Conservation (phyloP, 208 protist species). For the Angomonas deanei region DNA sequence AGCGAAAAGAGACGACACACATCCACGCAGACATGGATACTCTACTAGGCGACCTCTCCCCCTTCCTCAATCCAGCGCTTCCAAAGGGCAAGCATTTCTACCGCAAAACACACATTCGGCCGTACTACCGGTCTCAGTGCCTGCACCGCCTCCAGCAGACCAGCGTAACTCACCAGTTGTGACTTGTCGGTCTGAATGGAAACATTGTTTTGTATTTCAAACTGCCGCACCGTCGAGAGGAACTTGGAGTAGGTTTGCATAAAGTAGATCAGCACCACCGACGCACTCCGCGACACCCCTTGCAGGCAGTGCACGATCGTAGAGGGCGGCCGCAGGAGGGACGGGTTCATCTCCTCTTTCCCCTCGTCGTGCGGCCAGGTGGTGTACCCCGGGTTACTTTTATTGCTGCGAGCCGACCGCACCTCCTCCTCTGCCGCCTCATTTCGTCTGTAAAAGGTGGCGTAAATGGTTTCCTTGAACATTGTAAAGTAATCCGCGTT, state of each 20-base stretch:
- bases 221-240: neutral
- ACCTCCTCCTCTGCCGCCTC: too few relatives aligned
- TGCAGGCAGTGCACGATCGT: slow-evolving; percentile 77
- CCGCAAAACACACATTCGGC: slow-evolving; percentile 67
- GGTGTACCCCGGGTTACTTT: neutral
- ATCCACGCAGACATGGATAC: too few relatives aligned
- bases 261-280: slow-evolving; percentile 60
- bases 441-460: too few relatives aligned
- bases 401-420: too few relatives aligned
- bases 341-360: neutral
- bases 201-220: neutral
- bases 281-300: slow-evolving; percentile 72
- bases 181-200: neutral
- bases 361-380: neutral
- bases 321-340: slow-evolving; percentile 13
- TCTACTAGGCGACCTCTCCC: too few relatives aligned
- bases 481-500: too few relatives aligned
- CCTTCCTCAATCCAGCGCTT: neutral
- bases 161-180: slow-evolving; percentile 1
- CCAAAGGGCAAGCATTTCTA: slow-evolving; percentile 58
- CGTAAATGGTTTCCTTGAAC: too few relatives aligned
- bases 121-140: slow-evolving; percentile 36
- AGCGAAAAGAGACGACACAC: too few relatives aligned
- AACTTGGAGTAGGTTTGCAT: slow-evolving; percentile 16
- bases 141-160: slow-evolving; percentile 32